Evolutionary conservation across 2,329 filamentous ascomycete species (phyloP).

Genomic region (Sporothrix luriei): DNA sequence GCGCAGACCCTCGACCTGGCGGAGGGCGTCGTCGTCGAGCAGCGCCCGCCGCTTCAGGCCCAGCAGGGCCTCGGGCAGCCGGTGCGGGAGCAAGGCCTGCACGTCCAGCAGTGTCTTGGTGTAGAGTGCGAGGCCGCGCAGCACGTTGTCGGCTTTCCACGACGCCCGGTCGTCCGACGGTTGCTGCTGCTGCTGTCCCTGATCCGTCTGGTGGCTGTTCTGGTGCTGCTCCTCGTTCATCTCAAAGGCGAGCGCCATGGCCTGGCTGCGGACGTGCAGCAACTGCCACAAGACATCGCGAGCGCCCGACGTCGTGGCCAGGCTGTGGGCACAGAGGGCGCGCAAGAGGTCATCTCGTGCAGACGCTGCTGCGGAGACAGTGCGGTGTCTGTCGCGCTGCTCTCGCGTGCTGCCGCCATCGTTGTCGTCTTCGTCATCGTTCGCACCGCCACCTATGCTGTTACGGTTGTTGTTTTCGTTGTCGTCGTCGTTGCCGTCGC

Average conservation of each 20-base stretch:
- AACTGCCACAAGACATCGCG: conserved; percentile 80
- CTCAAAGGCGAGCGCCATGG: conserved; percentile 66
- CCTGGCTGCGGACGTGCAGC: conserved; percentile 69
- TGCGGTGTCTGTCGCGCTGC: background rate
- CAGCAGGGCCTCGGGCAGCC: conserved; percentile 68
- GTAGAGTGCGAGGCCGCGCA: conserved; percentile 71
- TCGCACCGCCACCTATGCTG: background rate
- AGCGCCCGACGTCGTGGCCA: conserved; percentile 77
- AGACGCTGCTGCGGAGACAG: background rate
- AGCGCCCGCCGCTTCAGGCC: conserved; percentile 70
- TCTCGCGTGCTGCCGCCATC: background rate
- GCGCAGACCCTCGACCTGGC: conserved; percentile 67
- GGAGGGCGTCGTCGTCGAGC: conserved; percentile 69
- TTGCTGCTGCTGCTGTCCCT: background rate
- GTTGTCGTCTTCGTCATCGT: background rate
- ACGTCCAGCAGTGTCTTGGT: conserved; percentile 69
- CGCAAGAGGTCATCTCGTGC: conserved; percentile 62
- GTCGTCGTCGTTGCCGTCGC: background rate
- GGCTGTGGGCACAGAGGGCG: conserved; percentile 77
- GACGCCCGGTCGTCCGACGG: conserved; percentile 40
- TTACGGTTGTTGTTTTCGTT: too few relatives aligned
- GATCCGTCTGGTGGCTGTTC: background rate
- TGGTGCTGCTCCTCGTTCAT: conserved; percentile 46
- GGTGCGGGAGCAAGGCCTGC: conserved; percentile 72
- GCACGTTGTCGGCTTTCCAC: conserved; percentile 52